Percentiles rank a stretch among this genome's conserved stretches.
phyloP scores from a whole-genome alignment of 176 grass and related monocot genomes.

The Zoysia japonica region DNA sequence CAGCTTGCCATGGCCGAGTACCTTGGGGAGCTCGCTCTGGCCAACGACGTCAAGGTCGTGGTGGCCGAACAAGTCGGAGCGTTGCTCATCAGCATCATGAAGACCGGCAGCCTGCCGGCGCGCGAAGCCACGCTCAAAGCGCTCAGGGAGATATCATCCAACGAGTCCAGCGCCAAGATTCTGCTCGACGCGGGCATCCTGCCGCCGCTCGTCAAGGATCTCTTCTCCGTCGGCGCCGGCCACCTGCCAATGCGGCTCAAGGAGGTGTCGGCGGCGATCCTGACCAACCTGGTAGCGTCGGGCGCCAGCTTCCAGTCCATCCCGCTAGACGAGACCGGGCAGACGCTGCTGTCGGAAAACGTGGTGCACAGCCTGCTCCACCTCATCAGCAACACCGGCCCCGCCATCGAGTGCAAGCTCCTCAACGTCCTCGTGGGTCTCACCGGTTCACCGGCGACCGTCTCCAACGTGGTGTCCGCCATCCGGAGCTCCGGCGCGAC shows the following conservation, averaged over 20 bases:
- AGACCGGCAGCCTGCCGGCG: slow-evolving; percentile 48
- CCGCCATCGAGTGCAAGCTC: slow-evolving; percentile 61
- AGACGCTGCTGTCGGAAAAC: slow-evolving; percentile 66
- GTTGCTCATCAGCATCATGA: slow-evolving; percentile 62
- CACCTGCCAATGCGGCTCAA: slow-evolving; percentile 77
- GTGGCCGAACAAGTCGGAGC: slow-evolving; percentile 67
- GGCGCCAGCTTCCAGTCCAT: slow-evolving; percentile 50
- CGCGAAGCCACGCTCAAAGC: slow-evolving; percentile 71
- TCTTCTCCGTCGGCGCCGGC: slow-evolving; percentile 55
- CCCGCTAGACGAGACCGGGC: slow-evolving; percentile 36
- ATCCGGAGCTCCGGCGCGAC: slow-evolving; percentile 78
- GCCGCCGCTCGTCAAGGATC: slow-evolving; percentile 66
- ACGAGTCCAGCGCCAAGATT: slow-evolving; percentile 61
- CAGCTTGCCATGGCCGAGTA: slow-evolving; percentile 74
- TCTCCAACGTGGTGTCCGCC: slow-evolving; percentile 52
- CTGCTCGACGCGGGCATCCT: slow-evolving; percentile 70
- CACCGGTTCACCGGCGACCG: slow-evolving; percentile 53
- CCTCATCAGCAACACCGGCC: slow-evolving; percentile 82
- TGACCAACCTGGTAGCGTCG: slow-evolving; percentile 65
- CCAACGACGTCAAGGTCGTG: slow-evolving; percentile 64
- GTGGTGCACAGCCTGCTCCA: slow-evolving; percentile 76
- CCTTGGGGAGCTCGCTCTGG: slow-evolving; percentile 65
- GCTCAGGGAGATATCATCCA: slow-evolving; percentile 72
- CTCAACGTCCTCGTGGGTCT: slow-evolving; percentile 79
- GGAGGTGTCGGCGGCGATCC: slow-evolving; percentile 71